Evolutionary conservation across 1,284 basidiomycete species (phyloP), one percentile per base, ranked within the genome.

Genomic region (Trichosporon faecale): DNA sequence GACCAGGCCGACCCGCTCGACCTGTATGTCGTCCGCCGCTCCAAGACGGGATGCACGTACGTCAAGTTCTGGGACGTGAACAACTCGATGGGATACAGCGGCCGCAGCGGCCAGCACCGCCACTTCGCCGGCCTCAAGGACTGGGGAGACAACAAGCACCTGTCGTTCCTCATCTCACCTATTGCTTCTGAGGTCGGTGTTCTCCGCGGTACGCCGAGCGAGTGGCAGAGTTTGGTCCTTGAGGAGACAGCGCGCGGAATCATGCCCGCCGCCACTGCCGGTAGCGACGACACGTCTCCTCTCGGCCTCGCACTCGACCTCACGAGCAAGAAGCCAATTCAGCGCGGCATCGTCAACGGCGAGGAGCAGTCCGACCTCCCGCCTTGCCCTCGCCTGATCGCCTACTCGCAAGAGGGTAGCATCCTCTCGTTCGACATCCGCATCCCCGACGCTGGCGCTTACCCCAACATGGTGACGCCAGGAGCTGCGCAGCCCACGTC

Each of bases 301-400:
- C 72, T 88, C 11, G 86, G 83, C 0, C 73, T 88, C 55, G 86
- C 80, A 0, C 74, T 87, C 29, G 87, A 88, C 71, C 76, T 87
- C n/a, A 85, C 85, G 0, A 82, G 82, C 18, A 76, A 77, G 0
- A 83, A 81, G 66, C 77, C 83, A 0, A 82, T 85, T 57, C 76
- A 75, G 31, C 78, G 82, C 49, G 84, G 85, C 3, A 84, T 84
- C 21, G 83, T 84, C 6, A 81, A 84, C 9, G 85, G 84, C 0
- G 81, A 83, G 21, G 84, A 84, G 52, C 78, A 79, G 9, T 76
- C 81, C 3, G 86, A 85, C 71, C 73, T 86, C 3, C 82, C 83
- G 1, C 81, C 85, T 1, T 77, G 80, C 16, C 86, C 86, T 0
- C 79, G 84, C 7, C 74, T 88, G 6, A 74, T 85, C 66, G 82